A percentile compares a stretch with the other conserved stretches of the same genome.
Evolutionary conservation across 164 flowering plant species (phyloP).

Genomic region (Protea cynaroides): DNA sequence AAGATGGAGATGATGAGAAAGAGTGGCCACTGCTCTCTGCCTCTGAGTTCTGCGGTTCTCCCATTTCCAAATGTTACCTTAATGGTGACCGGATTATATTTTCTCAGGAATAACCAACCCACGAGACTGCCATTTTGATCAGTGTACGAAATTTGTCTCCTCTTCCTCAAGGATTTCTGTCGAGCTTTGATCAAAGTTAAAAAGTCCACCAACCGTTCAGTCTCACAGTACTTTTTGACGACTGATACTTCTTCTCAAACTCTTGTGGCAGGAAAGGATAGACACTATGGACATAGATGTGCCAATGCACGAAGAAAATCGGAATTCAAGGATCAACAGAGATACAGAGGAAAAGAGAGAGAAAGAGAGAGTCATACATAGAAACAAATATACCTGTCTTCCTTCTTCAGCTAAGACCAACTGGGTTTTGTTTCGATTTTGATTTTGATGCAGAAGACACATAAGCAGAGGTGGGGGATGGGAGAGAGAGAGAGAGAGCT

Average conservation of each 20-base stretch:
- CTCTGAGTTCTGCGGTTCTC: slow-evolving; percentile 16
- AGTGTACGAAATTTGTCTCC: not conserved
- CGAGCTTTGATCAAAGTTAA: no score
- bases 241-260: no score
- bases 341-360: not conserved
- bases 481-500: no score
- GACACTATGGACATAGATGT: not conserved
- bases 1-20: slow-evolving; percentile 16
- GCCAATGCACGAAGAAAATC: not conserved
- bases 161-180: no score
- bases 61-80: slow-evolving; percentile 15
- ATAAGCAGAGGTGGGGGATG: not conserved
- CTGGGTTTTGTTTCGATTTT: no score
- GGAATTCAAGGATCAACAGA: not conserved
- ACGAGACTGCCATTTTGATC: not conserved
- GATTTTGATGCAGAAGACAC: no score
- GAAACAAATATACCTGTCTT: not conserved
- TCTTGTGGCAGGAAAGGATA: not conserved
- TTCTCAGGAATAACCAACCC: not conserved
- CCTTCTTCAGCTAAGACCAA: not conserved
- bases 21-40: slow-evolving; percentile 36
- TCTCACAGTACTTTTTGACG: not conserved
- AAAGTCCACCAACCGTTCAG: not conserved
- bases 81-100: not conserved
- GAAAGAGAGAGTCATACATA: not conserved